Evolutionary conservation across 1,284 basidiomycete species (phyloP), one percentile per base, ranked within the genome.

Genomic region (Pisolithus thermaeus): DNA sequence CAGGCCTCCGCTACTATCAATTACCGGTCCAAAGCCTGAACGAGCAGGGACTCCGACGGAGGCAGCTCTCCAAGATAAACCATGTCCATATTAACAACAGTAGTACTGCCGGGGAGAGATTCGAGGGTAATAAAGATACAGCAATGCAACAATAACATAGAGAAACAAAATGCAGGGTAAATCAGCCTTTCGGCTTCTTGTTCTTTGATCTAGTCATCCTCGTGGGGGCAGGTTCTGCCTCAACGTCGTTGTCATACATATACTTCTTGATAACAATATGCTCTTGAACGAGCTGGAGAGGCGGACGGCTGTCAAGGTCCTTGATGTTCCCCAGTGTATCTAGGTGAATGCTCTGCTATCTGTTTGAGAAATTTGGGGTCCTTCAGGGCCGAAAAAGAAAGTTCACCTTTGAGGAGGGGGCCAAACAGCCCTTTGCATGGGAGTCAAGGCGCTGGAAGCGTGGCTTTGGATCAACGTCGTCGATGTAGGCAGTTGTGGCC

Each of bases 241-340:
- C 75, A 12, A 77, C 66, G 58, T 92, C 90, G 53, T 84, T 83
- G 56, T 92, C 90, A 58, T 92, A 93, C 35, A 92, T 81, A 62
- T 85, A 87, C 58, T 83, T 90, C 70, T 88, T 86, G 35, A 93
- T 84, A 41, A 81, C 70, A 35, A 94, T 72, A 54, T 81, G 81
- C 63, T 89, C 83, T 27, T 76, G 73, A 42, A 80, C 77, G 27
- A 92, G 73, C 36, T 83, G 76, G 46, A 74, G 69, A n/a, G 84
- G 67, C 0, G 87, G 84, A 28, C 63, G 61, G 52, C 73, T 69
- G 42, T 80, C 76, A n/a, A 76, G 74, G 55, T 84, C 74, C 16
- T 79, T 65, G 20, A 87, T 70, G 64, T 94, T 94, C 36, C 91
- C 91, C 52, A 89, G 72, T 7, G 75, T 76, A 67, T 94, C 91